A percentile compares a stretch with the other conserved stretches of the same genome.
These are phyloP conservation scores for Jatropha curcas DNA, from an alignment of 345 rosid species.

Conservation along the genomic window DNA sequence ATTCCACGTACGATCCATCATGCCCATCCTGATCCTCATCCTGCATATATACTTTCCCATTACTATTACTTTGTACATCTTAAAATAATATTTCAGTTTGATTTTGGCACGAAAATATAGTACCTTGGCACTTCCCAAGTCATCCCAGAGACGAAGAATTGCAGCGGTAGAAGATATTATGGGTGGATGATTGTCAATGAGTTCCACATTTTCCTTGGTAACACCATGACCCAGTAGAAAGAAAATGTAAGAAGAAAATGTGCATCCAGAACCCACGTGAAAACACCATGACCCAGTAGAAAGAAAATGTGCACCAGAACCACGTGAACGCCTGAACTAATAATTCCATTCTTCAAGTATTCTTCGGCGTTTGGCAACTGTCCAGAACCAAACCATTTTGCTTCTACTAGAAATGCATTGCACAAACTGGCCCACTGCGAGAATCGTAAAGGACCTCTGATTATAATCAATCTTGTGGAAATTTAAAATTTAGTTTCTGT, in stretches of 20 bases:
- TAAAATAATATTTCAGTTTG: too few relatives aligned
- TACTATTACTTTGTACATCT: too few relatives aligned
- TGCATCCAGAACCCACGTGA: constrained; percentile 44
- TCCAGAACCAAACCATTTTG: constrained; percentile 51
- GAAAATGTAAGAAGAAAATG: too few relatives aligned
- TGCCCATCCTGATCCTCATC: constrained; percentile 55
- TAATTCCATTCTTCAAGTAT: constrained; percentile 56
- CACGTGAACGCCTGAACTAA: constrained; percentile 56
- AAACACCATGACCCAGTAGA: constrained; percentile 44
- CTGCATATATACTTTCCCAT: too few relatives aligned
- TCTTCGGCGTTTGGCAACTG: constrained; percentile 39
- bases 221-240: constrained; percentile 47
- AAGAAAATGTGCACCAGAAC: constrained; percentile 49
- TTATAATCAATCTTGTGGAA: too few relatives aligned
- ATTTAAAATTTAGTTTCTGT: too few relatives aligned
- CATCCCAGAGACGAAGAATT: constrained; percentile 54
- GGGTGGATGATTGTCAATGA: constrained; percentile 33
- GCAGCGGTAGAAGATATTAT: constrained; percentile 42
- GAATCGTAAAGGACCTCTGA: too few relatives aligned
- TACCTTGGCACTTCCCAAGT: constrained; percentile 63
- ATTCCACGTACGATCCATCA: constrained; percentile 64
- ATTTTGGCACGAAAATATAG: too few relatives aligned
- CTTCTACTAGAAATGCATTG: constrained; percentile 60
- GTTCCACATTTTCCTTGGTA: constrained; percentile 30
- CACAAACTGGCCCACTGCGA: constrained; percentile 56